phyloP scores from a whole-genome alignment of 2,329 filamentous ascomycete species.

The Podosphaera aphanis region DNA sequence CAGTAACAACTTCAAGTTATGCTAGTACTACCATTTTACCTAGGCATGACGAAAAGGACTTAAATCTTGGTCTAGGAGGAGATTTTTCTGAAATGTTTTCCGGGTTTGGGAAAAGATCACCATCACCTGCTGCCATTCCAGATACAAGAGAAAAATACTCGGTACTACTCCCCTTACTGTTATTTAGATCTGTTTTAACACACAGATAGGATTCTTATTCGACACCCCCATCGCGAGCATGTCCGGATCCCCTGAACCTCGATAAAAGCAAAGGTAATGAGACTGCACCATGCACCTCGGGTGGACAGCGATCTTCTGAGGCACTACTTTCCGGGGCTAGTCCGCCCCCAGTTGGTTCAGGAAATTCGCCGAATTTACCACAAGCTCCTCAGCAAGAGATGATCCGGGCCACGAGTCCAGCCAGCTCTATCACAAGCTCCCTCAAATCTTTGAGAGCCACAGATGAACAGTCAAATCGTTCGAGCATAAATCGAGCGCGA shows the following conservation, averaged over 20 bases:
- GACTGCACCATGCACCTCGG: conserved; percentile 14
- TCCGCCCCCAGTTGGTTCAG: conserved; percentile 7
- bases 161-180: conserved; percentile 3
- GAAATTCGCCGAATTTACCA: background rate
- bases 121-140: conserved; percentile 10
- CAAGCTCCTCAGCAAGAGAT: conserved; percentile 1
- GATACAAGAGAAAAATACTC: conserved; percentile 11
- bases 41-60: conserved; percentile 12
- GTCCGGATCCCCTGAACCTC: conserved; percentile 10
- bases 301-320: conserved; percentile 14
- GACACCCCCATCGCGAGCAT: background rate
- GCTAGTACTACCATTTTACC: conserved; percentile 16
- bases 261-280: conserved; percentile 12
- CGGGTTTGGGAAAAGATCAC: conserved; percentile 12
- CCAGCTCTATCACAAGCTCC: conserved; percentile 2
- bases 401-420: background rate
- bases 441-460: conserved; percentile 6
- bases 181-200: background rate
- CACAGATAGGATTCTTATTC: background rate
- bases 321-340: conserved; percentile 13
- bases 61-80: conserved; percentile 15
- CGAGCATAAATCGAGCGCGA: conserved; percentile 11
- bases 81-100: conserved; percentile 17
- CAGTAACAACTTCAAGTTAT: conserved; percentile 15
- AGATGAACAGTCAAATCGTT: conserved; percentile 12